Conservation (phyloP, 2,329 filamentous ascomycete genomes). For the Fusarium sp. region DNA sequence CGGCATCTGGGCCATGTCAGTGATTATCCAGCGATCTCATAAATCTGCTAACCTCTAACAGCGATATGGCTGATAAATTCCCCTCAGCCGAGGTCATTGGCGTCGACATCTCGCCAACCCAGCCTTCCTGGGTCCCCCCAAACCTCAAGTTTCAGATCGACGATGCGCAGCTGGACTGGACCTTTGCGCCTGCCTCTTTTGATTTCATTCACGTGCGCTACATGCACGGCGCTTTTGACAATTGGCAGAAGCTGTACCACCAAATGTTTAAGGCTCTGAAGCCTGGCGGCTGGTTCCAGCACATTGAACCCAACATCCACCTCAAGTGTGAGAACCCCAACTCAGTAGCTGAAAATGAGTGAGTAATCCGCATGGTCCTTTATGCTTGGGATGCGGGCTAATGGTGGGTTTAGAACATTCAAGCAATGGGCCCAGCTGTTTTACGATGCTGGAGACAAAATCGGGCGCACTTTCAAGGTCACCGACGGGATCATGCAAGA, state of each 20-base stretch:
- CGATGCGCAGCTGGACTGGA: conserved; percentile 19
- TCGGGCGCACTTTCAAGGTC: conserved; percentile 22
- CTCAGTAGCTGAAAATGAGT: conserved; percentile 20
- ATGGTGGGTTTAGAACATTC: conserved; percentile 2
- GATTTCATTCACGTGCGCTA: conserved; percentile 32
- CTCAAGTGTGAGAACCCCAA: conserved; percentile 17
- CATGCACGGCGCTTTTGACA: conserved; percentile 28
- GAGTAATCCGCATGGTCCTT: not conserved
- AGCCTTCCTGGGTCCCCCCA: conserved; percentile 6
- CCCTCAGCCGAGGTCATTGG: conserved; percentile 21
- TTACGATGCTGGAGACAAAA: conserved; percentile 21
- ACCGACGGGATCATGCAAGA: conserved; percentile 20
- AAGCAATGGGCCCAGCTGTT: conserved; percentile 31
- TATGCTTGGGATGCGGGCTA: not conserved
- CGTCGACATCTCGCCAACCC: conserved; percentile 13
- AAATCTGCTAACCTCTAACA: not conserved
- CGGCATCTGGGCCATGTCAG: conserved; percentile 25
- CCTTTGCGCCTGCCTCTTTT: conserved; percentile 12
- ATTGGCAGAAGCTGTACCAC: conserved; percentile 20
- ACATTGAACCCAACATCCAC: conserved; percentile 25
- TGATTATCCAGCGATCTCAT: rapidly evolving
- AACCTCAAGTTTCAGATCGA: conserved; percentile 23
- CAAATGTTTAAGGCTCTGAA: conserved; percentile 24
- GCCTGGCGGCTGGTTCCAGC: conserved; percentile 31
- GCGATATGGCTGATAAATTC: conserved; percentile 27